These are phyloP conservation scores for Nasturtium officinale DNA, from an alignment of 345 rosid genomes.

Conservation along the genomic window DNA sequence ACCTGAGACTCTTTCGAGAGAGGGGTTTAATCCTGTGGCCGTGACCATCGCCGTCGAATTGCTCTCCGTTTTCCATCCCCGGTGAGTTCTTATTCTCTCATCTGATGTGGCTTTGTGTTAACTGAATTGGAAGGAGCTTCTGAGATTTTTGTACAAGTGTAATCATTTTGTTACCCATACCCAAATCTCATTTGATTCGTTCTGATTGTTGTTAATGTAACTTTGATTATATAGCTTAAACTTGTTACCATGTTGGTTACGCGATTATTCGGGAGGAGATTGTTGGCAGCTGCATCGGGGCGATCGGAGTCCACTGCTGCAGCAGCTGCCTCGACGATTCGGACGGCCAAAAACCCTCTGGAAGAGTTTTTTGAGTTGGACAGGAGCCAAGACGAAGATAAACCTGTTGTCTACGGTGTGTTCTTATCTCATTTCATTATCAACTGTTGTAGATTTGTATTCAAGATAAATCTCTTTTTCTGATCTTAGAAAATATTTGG, in stretches of 20 bases:
- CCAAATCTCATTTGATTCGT: conserved; percentile 12
- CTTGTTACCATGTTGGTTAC: conserved; percentile 57
- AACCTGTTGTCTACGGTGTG: conserved; percentile 74
- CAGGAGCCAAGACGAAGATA: conserved; percentile 66
- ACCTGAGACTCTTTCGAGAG: neutral
- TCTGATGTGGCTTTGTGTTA: too few relatives aligned
- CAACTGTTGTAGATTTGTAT: neutral
- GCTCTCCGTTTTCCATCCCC: conserved; percentile 16
- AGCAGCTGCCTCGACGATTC: conserved; percentile 55
- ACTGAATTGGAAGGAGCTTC: too few relatives aligned
- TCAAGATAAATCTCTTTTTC: neutral
- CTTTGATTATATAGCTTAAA: neutral
- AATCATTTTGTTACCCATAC: conserved; percentile 5
- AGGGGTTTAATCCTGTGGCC: conserved; percentile 10
- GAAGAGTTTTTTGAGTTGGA: conserved; percentile 86
- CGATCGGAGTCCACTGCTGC: conserved; percentile 62
- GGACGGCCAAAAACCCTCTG: conserved; percentile 58
- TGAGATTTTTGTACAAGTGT: too few relatives aligned
- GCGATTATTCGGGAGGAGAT: conserved; percentile 64
- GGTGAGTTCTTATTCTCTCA: conserved; percentile 1
- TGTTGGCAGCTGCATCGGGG: conserved; percentile 55
- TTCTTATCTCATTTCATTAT: neutral
- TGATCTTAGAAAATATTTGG: neutral
- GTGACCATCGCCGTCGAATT: conserved; percentile 28
- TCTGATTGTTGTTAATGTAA: neutral